Conservation (phyloP, 352 stramenopile genomes). For the Phytophthora pisi region DNA sequence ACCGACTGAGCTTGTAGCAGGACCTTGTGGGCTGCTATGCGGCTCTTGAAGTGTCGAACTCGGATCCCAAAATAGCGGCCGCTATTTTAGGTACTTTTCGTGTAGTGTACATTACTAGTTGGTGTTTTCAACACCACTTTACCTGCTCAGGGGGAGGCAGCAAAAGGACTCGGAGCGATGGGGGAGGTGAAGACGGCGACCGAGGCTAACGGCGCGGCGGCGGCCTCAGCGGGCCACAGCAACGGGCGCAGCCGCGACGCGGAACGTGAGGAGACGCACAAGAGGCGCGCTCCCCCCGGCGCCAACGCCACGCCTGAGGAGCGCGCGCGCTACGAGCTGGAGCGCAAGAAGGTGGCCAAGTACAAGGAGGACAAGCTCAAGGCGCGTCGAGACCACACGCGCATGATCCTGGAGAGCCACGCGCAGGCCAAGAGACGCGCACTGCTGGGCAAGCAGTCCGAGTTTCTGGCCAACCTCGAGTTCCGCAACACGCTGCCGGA, state of each 20-base stretch:
- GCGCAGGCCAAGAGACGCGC: constrained; percentile 82
- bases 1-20: not conserved
- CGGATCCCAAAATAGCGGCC: constrained; percentile 5
- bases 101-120: not conserved
- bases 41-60: constrained; percentile 18
- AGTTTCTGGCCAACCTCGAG: constrained; percentile 82
- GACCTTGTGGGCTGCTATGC: not conserved
- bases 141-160: not conserved
- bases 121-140: constrained; percentile 11
- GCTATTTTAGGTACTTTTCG: not conserved
- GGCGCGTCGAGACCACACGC: constrained; percentile 82
- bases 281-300: constrained; percentile 52
- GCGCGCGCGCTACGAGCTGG: constrained; percentile 79
- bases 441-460: constrained; percentile 82
- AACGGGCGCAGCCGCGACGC: constrained; percentile 28
- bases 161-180: constrained; percentile 19
- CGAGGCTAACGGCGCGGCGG: constrained; percentile 25
- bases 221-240: constrained; percentile 17
- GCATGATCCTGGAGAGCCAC: constrained; percentile 88
- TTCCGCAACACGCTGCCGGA: constrained; percentile 86
- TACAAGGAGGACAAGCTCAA: constrained; percentile 92
- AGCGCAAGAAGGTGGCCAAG: constrained; percentile 88
- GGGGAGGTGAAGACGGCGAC: constrained; percentile 32
- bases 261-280: constrained; percentile 43
- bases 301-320: constrained; percentile 69